phyloP scores from a whole-genome alignment of 179 eudicot species.

The Patellifolia procumbens region DNA sequence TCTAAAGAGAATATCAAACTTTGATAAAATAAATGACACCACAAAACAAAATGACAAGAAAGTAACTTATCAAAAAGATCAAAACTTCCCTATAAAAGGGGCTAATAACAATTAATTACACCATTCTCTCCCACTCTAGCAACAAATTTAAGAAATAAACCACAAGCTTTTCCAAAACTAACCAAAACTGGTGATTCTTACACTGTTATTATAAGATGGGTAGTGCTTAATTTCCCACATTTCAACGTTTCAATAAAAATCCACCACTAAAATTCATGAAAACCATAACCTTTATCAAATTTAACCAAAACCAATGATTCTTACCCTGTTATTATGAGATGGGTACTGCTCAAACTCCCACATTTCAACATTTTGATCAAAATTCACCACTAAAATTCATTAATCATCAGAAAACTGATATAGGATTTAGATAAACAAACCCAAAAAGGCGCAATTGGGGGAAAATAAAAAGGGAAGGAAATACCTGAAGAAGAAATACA shows the following conservation, averaged over 20 bases:
- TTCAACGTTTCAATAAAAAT: slow-evolving; percentile 11
- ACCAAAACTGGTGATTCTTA: slow-evolving; percentile 23
- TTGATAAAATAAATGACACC: slow-evolving; percentile 9
- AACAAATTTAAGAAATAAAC: too few species aligned
- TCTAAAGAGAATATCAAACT: neutral
- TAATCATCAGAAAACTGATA: neutral
- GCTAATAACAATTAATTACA: neutral
- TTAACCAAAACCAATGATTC: slow-evolving; percentile 21
- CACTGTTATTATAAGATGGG: neutral
- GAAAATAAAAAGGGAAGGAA: neutral
- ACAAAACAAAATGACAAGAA: neutral
- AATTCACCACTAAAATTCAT: slow-evolving; percentile 12
- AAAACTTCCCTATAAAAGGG: neutral
- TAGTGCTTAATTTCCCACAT: slow-evolving; percentile 16
- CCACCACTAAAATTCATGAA: slow-evolving; percentile 9
- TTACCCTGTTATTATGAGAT: slow-evolving; percentile 4
- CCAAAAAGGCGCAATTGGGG: neutral
- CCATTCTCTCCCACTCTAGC: too few species aligned
- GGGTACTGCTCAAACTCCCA: slow-evolving; percentile 11
- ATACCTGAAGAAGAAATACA: slow-evolving; percentile 30
- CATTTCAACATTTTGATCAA: slow-evolving; percentile 14
- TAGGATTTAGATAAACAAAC: neutral
- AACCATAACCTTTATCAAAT: too few species aligned
- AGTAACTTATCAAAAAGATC: neutral
- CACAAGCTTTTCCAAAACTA: neutral